phyloP scores from a whole-genome alignment of 495 filamentous ascomycete genomes.

The Cercophora newfieldiana region DNA sequence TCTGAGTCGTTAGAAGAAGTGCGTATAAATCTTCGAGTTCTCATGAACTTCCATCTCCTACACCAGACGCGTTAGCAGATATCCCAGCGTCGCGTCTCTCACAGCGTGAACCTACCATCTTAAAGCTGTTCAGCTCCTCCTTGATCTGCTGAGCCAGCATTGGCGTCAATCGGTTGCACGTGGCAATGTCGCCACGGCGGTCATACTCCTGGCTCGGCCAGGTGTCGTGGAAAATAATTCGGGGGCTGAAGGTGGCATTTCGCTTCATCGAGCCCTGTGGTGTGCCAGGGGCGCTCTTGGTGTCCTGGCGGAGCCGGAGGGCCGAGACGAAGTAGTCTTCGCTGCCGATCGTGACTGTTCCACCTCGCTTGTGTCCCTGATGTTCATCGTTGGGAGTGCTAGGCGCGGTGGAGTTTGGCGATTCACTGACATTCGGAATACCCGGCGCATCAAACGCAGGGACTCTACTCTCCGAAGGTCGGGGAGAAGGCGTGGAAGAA shows the following conservation, averaged over 20 bases:
- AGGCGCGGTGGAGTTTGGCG: constrained; percentile 77
- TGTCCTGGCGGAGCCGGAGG: constrained; percentile 65
- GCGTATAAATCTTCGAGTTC: constrained; percentile 96
- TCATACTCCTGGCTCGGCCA: constrained; percentile 97
- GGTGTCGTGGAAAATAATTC: constrained; percentile 92
- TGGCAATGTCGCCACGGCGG: constrained; percentile 91
- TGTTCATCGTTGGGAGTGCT: constrained; percentile 78
- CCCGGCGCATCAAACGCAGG: constrained; percentile 53
- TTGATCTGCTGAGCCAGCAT: constrained; percentile 99
- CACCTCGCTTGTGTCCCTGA: constrained; percentile 60
- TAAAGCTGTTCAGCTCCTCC: constrained; percentile 98
- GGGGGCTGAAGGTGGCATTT: constrained; percentile 87
- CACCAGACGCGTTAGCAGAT: constrained; percentile 30
- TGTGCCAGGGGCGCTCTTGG: constrained; percentile 75
- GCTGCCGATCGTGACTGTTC: constrained; percentile 69
- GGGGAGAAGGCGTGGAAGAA: constrained; percentile 65
- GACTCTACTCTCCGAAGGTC: constrained; percentile 53
- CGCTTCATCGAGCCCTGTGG: constrained; percentile 65
- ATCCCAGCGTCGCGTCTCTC: background rate
- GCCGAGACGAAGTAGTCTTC: constrained; percentile 86
- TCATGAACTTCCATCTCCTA: constrained; percentile 99
- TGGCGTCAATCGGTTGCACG: constrained; percentile 95
- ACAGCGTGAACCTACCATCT: constrained; percentile 80
- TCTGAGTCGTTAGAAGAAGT: constrained; percentile 81
- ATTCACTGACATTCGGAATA: constrained; percentile 65